phyloP scores from a whole-genome alignment of 139 green algal genomes.

The Micractinium conductrix region DNA sequence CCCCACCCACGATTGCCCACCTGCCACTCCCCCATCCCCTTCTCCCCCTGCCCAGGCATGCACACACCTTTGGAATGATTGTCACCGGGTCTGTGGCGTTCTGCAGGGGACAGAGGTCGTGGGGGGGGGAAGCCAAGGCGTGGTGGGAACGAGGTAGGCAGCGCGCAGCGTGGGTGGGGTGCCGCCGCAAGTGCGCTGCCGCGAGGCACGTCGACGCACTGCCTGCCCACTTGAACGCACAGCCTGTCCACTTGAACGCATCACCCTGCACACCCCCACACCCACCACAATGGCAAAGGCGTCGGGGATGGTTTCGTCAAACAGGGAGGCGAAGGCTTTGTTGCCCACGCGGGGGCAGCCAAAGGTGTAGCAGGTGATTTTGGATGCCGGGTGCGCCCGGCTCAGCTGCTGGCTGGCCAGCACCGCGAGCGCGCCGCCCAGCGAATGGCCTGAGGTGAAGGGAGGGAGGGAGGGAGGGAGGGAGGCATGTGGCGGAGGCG shows the following conservation, averaged over 20 bases:
- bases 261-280: too few species aligned
- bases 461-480: not conserved
- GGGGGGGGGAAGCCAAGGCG: too few species aligned
- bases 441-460: not conserved
- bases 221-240: too few species aligned
- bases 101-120: too few species aligned
- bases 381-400: not conserved
- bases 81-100: not conserved
- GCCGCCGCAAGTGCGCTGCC: too few species aligned
- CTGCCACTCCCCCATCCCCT: too few species aligned
- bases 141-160: too few species aligned
- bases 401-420: not conserved
- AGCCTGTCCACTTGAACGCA: too few species aligned
- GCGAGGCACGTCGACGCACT: too few species aligned
- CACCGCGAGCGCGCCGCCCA: conserved; percentile 4
- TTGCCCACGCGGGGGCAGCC: conserved; percentile 64
- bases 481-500: not conserved
- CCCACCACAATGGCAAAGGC: not conserved
- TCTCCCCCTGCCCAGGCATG: too few species aligned
- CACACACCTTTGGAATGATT: not conserved
- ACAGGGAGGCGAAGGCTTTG: not conserved
- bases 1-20: too few species aligned
- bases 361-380: conserved; percentile 61
- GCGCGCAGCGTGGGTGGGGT: too few species aligned
- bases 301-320: not conserved